Conservation (phyloP, 371 early-diverging fungal genomes). For the Mortierella sp. region DNA sequence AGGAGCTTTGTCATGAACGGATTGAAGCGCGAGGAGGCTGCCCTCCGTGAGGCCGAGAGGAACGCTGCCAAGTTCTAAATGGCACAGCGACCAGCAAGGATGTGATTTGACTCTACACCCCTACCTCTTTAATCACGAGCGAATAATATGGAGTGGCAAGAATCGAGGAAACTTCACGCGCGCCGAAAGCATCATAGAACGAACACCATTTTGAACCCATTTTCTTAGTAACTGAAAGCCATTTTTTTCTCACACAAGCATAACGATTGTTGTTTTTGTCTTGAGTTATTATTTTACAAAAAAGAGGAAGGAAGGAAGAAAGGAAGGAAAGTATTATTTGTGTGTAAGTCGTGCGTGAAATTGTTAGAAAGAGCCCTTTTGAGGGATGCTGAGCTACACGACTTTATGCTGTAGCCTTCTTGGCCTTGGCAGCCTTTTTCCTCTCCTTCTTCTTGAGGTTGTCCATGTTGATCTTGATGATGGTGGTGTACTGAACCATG, state of each 20-base stretch:
- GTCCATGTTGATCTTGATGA: constrained; percentile 64
- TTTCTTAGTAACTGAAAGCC: background rate
- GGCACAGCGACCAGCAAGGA: background rate
- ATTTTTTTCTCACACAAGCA: background rate
- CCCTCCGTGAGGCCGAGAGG: constrained; percentile 41
- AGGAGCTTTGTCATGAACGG: constrained; percentile 54
- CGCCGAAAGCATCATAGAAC: constrained; percentile 2
- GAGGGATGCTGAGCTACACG: background rate
- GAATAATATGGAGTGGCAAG: background rate
- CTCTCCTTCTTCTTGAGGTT: constrained; percentile 67
- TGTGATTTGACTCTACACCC: background rate
- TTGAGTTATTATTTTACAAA: background rate
- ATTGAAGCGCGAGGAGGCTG: constrained; percentile 55
- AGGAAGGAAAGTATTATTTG: background rate
- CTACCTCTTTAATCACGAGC: background rate
- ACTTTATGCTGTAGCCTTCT: constrained; percentile 47
- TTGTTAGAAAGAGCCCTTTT: background rate
- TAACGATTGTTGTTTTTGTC: background rate
- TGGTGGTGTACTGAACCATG: constrained; percentile 62
- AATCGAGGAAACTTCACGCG: background rate
- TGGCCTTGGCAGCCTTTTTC: constrained; percentile 62
- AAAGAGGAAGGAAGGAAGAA: background rate
- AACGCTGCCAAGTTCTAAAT: constrained; percentile 41
- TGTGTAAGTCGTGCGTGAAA: background rate
- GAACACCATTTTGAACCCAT: background rate